Conservation (phyloP, 2,329 filamentous ascomycete species). For the Fonsecaea pedrosoi region DNA sequence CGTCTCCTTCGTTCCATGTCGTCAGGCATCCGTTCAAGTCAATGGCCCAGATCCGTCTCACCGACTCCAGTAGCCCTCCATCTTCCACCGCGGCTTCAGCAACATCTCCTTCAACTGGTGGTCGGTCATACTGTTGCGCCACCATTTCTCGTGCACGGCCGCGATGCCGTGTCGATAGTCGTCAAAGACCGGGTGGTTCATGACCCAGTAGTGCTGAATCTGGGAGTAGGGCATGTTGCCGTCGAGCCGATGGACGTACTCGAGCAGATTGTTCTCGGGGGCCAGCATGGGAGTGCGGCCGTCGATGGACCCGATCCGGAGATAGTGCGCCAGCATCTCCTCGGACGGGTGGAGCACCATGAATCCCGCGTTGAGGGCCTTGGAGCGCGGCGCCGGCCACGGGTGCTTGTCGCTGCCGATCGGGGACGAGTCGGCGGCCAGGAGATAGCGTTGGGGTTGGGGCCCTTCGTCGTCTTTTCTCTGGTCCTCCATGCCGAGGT, state of each 20-base stretch:
- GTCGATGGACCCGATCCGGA: conserved; percentile 42
- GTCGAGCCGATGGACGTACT: conserved; percentile 48
- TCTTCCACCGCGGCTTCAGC: conserved; percentile 1
- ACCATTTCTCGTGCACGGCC: conserved; percentile 52
- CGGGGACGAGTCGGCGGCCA: conserved; percentile 44
- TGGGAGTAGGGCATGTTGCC: conserved; percentile 52
- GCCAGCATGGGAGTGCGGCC: conserved; percentile 46
- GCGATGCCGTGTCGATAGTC: conserved; percentile 46
- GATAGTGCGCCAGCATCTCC: conserved; percentile 48
- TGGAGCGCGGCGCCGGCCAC: conserved; percentile 41
- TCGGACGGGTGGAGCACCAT: conserved; percentile 47
- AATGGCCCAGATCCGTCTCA: not conserved
- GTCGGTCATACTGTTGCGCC: conserved; percentile 34
- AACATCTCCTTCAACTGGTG: not conserved
- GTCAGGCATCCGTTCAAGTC: not conserved
- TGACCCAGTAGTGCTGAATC: conserved; percentile 49
- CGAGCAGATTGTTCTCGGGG: conserved; percentile 50
- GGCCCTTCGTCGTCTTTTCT: conserved; percentile 43
- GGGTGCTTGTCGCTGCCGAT: conserved; percentile 44
- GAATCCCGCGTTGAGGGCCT: conserved; percentile 50
- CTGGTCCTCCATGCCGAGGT: conserved; percentile 48
- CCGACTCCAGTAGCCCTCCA: conserved; percentile 5
- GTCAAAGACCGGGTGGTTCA: conserved; percentile 48
- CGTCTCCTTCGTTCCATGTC: not conserved
- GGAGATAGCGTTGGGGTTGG: conserved; percentile 47